Base-by-base conservation (phyloP, 2,329 filamentous ascomycete genomes). In the Fusarium sp. region DNA sequence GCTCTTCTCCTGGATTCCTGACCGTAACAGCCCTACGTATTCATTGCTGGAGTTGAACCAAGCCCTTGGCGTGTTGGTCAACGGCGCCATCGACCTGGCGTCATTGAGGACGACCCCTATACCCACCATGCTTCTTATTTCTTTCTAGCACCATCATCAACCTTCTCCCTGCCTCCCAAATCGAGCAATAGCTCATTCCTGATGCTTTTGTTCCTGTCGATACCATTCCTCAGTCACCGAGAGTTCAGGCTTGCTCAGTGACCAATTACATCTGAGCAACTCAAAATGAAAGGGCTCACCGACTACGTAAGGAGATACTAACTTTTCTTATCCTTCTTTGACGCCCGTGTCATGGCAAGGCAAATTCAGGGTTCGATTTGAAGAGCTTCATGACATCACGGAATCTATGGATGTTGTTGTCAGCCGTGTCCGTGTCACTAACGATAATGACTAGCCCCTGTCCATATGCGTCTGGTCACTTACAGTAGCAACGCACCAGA, bases 81-180 rank as follows among this genome's bases (percentile, higher is more conserved):
- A 69, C 65, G 65, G 60, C 55, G 31, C 60, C 36, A 62, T 53
- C n/a, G 28, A 53, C 43, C 50, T 62, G 45, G 60, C 52, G 47
- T 62, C 33, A 50, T 39, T 52, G 52, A 51, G 34, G 11, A 55
- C 34, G 50, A 69, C 65, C 61, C 61, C 51, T 55, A 61, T 40
- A 42, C 42, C 65, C 39, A 45, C 49, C 44, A 45, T 60, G 54
- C 65, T 69, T 69, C 66, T 69, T 61, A 46, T 52, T 66, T 45
- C 31, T 62, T 62, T 69, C 66, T 69, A 65, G 55, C 31, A 61
- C 43, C 34, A 45, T 44, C 21, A 49, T 47, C 56, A 33, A 38
- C 51, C 65, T 56, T 65, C 50, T 40, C 47, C 38, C 42, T 47
- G 43, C 53, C 60, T 66, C 49, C 62, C 24, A 50, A 28, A 57